Evolutionary conservation across 805 yeast species (phyloP).

Genomic region (Pichia paraexigua): DNA sequence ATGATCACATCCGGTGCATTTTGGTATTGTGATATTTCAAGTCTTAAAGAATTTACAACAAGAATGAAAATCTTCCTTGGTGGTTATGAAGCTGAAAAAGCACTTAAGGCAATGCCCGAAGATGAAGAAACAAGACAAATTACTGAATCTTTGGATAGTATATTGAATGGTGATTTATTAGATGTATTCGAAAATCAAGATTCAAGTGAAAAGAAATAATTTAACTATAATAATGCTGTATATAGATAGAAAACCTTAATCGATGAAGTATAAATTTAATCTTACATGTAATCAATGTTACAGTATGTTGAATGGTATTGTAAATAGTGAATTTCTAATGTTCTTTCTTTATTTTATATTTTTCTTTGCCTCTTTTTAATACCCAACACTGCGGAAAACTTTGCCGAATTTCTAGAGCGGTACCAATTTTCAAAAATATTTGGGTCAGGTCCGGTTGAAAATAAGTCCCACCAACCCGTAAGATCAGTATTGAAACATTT

Average conservation of each 20-base stretch:
- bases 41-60: slow-evolving; percentile 61
- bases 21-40: slow-evolving; percentile 73
- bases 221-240: not conserved
- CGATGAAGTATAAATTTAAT: not conserved
- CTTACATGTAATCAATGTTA: too few species aligned
- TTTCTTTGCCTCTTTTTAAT: too few species aligned
- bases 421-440: too few species aligned
- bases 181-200: slow-evolving; percentile 3
- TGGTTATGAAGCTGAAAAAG: slow-evolving; percentile 52
- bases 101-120: slow-evolving; percentile 36
- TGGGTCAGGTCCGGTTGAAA: too few species aligned
- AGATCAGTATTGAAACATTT: too few species aligned
- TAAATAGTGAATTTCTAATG: too few species aligned
- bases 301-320: too few species aligned
- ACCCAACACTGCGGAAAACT: too few species aligned
- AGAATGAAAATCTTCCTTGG: slow-evolving; percentile 59
- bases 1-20: slow-evolving; percentile 69
- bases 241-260: not conserved
- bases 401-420: too few species aligned
- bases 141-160: slow-evolving; percentile 33
- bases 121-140: slow-evolving; percentile 55
- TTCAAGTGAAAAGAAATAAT: slow-evolving; percentile 1
- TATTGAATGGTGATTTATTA: slow-evolving; percentile 8
- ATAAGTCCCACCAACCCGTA: too few species aligned
- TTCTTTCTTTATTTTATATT: too few species aligned